phyloP scores from a whole-genome alignment of 75 land plant genomes.

The Sequoiadendron giganteum region DNA sequence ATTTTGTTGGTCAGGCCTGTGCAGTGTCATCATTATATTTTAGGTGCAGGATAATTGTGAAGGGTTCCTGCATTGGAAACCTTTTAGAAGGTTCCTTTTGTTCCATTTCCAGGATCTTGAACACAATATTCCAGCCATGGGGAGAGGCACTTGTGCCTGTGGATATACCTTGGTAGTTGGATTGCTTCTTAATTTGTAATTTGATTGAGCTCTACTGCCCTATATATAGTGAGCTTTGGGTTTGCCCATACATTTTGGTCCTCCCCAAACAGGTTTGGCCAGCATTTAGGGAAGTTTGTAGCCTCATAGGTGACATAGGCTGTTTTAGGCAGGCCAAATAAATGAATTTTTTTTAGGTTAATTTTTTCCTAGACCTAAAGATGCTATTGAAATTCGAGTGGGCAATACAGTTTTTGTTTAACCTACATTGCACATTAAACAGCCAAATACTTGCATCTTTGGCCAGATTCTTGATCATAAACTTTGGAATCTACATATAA shows the following conservation, averaged over 20 bases:
- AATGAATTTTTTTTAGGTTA: not conserved
- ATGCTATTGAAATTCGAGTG: not conserved
- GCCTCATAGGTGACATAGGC: not conserved
- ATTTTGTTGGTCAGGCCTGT: not conserved
- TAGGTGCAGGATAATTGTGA: not conserved
- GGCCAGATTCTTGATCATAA: not conserved
- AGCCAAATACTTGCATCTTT: not conserved
- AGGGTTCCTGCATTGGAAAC: not conserved
- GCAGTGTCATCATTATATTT: not conserved
- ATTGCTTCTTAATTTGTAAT: not conserved
- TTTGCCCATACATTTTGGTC: not conserved
- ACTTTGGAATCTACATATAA: no score
- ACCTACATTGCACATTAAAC: not conserved
- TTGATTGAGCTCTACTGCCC: not conserved
- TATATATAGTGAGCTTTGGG: not conserved
- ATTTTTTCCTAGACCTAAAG: not conserved
- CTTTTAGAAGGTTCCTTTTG: not conserved
- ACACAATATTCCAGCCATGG: not conserved
- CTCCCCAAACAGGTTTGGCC: not conserved
- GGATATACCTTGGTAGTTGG: not conserved
- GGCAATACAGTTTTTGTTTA: not conserved
- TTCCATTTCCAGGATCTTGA: not conserved
- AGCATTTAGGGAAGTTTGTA: not conserved
- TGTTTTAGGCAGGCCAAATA: not conserved
- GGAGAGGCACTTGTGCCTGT: not conserved